Evolutionary conservation across 495 filamentous ascomycete species (phyloP).

Genomic region (Podospora tetraspora): DNA sequence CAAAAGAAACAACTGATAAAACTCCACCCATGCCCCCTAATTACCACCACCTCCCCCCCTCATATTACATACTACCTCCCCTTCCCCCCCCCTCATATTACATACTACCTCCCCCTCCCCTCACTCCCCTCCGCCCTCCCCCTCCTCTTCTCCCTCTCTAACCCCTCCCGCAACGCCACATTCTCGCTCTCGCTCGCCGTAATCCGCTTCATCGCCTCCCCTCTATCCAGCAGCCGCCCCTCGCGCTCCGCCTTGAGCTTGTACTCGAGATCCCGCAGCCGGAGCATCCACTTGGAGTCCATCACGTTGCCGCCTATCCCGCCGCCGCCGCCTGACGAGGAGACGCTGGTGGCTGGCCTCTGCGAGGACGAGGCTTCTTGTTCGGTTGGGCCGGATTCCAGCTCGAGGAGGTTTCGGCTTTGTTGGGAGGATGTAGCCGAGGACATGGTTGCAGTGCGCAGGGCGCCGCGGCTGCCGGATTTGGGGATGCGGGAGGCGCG

Average conservation of each 20-base stretch:
- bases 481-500: conserved; percentile 32
- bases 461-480: conserved; percentile 20
- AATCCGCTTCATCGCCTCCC: conserved; percentile 73
- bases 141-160: conserved; percentile 50
- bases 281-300: conserved; percentile 74
- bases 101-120: not conserved
- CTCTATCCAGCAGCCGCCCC: conserved; percentile 76
- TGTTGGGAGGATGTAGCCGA: conserved; percentile 24
- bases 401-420: conserved; percentile 11
- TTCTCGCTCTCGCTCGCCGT: conserved; percentile 79
- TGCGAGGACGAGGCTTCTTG: not conserved
- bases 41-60: too few species aligned
- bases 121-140: not conserved
- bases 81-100: not conserved
- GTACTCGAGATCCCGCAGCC: conserved; percentile 80
- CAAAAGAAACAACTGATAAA: not conserved
- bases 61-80: not conserved
- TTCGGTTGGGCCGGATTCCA: conserved; percentile 11
- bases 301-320: conserved; percentile 12
- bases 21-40: not conserved
- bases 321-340: not conserved
- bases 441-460: not conserved
- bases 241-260: conserved; percentile 87
- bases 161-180: conserved; percentile 59
- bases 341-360: not conserved